Conservation (phyloP, 2,329 filamentous ascomycete species). For the Thielaviopsis euricoi region DNA sequence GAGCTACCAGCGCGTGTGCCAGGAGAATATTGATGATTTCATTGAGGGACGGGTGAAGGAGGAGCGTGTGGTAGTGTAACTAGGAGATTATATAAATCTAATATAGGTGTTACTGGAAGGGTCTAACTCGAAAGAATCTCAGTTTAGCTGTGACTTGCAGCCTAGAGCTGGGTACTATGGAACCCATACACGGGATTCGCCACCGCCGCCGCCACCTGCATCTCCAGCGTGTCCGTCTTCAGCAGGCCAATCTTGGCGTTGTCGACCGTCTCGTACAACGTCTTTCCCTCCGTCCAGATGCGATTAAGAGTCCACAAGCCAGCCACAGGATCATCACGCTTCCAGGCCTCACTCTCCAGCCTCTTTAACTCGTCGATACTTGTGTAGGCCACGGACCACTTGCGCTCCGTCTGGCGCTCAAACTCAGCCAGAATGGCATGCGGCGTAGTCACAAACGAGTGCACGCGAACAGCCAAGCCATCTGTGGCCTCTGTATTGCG, state of each 20-base stretch:
- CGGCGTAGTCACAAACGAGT: conserved; percentile 53
- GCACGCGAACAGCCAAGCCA: conserved; percentile 45
- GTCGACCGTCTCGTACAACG: too few relatives aligned
- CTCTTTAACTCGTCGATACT: too few relatives aligned
- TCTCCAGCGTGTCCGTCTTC: neutral
- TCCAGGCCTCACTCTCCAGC: too few relatives aligned
- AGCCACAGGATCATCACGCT: too few relatives aligned
- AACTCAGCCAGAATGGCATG: conserved; percentile 38
- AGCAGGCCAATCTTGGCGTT: neutral
- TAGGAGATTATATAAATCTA: neutral
- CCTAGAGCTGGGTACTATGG: too few relatives aligned
- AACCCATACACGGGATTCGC: too few relatives aligned
- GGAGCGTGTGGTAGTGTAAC: conserved; percentile 3
- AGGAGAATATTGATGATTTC: conserved; percentile 7
- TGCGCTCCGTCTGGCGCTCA: neutral
- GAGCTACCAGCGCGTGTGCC: conserved; percentile 11
- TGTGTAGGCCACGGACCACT: too few relatives aligned
- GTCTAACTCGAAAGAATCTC: too few relatives aligned
- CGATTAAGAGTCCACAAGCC: too few relatives aligned
- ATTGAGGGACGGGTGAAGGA: neutral
- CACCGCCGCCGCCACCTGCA: neutral
- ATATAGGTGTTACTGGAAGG: too few relatives aligned
- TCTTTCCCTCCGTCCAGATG: too few relatives aligned
- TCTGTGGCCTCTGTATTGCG: conserved; percentile 35
- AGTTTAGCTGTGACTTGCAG: too few relatives aligned